These are phyloP conservation scores for Picea mariana DNA, from an alignment of 83 land plant genomes.

Conservation along the genomic window DNA sequence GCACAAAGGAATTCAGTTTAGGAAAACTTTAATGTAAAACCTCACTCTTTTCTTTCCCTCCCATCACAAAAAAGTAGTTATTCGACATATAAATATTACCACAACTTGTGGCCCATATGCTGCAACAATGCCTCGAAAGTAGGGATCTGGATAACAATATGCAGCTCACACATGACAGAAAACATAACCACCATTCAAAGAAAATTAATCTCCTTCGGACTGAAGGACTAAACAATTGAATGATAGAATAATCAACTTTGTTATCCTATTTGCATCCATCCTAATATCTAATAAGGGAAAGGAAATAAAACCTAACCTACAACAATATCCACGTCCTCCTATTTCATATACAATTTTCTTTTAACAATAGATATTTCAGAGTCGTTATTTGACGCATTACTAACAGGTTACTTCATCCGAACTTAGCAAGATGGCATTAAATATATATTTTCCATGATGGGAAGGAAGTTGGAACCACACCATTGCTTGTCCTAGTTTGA, in stretches of 20 bases:
- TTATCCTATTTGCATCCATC: background rate
- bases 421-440: background rate
- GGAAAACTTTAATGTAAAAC: too few relatives aligned
- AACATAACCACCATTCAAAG: too few relatives aligned
- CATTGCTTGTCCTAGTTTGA: background rate
- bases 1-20: too few relatives aligned
- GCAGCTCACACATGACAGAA: too few relatives aligned
- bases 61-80: too few relatives aligned
- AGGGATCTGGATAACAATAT: too few relatives aligned
- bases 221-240: background rate
- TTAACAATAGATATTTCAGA: background rate
- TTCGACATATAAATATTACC: constrained; percentile 23
- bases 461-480: too few relatives aligned
- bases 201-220: constrained; percentile 24
- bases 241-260: background rate
- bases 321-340: too few relatives aligned
- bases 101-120: constrained; percentile 59
- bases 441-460: background rate
- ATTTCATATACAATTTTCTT: background rate
- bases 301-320: background rate
- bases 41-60: too few relatives aligned
- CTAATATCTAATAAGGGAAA: background rate
- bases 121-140: constrained; percentile 20
- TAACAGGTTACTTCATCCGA: too few relatives aligned
- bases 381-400: background rate